phyloP scores from a whole-genome alignment of 1,284 basidiomycete species.

The Vanrija sp. region DNA sequence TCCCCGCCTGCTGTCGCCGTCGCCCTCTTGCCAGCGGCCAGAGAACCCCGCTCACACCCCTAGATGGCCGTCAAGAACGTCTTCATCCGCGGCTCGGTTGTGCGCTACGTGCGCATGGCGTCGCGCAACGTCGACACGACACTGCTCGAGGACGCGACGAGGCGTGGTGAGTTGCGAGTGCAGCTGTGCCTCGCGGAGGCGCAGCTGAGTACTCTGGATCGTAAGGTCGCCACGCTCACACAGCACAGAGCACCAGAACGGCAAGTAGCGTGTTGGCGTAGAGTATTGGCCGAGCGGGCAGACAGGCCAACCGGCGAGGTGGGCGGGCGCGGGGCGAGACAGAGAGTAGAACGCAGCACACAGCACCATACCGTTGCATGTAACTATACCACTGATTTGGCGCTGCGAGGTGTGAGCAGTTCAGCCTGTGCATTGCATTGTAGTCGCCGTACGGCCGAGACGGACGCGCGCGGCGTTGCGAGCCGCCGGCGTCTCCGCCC shows the following conservation, averaged over 20 bases:
- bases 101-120: slow-evolving; percentile 93
- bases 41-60: neutral
- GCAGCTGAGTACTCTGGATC: neutral
- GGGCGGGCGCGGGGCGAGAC: neutral
- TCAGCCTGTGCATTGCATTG: too few species aligned
- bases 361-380: neutral
- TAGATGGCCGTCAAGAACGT: slow-evolving; percentile 99
- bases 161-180: slow-evolving; percentile 66
- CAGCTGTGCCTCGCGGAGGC: neutral
- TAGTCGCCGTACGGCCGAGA: too few species aligned
- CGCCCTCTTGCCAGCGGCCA: neutral
- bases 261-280: neutral
- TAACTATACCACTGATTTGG: neutral
- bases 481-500: too few species aligned
- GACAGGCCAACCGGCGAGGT: neutral
- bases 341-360: neutral
- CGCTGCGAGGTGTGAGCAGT: too few species aligned
- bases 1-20: neutral
- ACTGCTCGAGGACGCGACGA: slow-evolving; percentile 91
- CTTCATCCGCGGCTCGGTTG: slow-evolving; percentile 97
- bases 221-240: neutral
- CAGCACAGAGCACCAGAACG: neutral
- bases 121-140: slow-evolving; percentile 93
- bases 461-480: too few species aligned
- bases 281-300: neutral